Conservation (phyloP, 2,329 filamentous ascomycete genomes). For the Colletotrichum kahawae region DNA sequence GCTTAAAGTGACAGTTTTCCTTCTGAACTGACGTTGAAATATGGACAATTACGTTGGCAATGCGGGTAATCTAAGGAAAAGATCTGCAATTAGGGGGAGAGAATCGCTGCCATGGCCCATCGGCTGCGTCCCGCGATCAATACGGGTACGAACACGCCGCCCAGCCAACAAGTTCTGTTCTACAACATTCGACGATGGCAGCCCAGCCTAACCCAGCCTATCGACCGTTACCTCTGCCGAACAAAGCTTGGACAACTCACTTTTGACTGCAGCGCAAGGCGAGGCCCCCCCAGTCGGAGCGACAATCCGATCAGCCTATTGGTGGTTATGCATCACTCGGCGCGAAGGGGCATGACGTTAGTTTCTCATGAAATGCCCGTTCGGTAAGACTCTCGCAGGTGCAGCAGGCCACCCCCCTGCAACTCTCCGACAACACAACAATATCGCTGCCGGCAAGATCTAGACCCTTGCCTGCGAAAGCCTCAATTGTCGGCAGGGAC, state of each 20-base stretch:
- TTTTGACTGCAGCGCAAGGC: not conserved
- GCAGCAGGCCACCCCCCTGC: not conserved
- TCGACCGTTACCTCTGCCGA: not conserved
- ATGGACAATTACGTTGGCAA: not conserved
- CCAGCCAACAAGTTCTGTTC: not conserved
- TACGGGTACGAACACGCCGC: conserved; percentile 14
- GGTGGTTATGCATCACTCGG: conserved; percentile 1
- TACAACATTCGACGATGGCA: not conserved
- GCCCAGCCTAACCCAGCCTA: not conserved
- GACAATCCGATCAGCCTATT: not conserved
- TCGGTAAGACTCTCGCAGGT: conserved; percentile 13
- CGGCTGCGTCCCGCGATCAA: not conserved
- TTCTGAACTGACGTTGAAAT: not conserved
- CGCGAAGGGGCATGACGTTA: conserved; percentile 14
- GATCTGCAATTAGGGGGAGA: not conserved
- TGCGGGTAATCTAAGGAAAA: not conserved
- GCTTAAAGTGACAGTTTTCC: not conserved
- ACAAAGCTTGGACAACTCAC: not conserved
- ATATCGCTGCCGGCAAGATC: not conserved
- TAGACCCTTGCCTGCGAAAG: not conserved
- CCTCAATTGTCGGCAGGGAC: not conserved
- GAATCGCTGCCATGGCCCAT: not conserved
- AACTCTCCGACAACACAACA: conserved; percentile 4
- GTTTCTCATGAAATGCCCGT: conserved; percentile 19
- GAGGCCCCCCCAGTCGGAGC: not conserved